phyloP scores from a whole-genome alignment of 2,329 filamentous ascomycete genomes.

The Cadophora sp. region DNA sequence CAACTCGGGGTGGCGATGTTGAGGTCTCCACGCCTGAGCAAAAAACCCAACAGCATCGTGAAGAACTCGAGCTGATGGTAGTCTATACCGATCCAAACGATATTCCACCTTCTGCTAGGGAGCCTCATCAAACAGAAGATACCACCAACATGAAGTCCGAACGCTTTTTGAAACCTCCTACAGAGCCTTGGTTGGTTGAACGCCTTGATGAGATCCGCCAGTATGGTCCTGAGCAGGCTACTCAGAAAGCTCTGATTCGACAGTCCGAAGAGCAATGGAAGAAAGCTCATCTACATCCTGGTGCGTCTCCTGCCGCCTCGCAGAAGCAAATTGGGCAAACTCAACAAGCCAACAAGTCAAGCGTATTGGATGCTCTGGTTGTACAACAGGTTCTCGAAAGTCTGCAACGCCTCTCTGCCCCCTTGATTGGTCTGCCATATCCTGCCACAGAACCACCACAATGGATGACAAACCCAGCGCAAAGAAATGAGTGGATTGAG shows the following conservation, averaged over 20 bases:
- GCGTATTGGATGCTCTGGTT: background rate
- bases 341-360: conserved; percentile 10
- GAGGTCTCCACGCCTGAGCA: conserved; percentile 62
- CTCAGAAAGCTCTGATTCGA: conserved; percentile 32
- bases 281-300: background rate
- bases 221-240: conserved; percentile 40
- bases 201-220: conserved; percentile 41
- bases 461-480: conserved; percentile 56
- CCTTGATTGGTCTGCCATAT: conserved; percentile 54
- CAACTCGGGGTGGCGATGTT: conserved; percentile 60
- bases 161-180: conserved; percentile 36
- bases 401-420: conserved; percentile 41
- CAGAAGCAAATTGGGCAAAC: conserved; percentile 30
- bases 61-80: conserved; percentile 65
- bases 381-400: conserved; percentile 24
- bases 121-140: conserved; percentile 34
- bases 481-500: conserved; percentile 59
- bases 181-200: conserved; percentile 39
- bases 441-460: conserved; percentile 59
- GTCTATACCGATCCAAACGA: conserved; percentile 44
- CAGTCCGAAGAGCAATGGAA: conserved; percentile 31
- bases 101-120: conserved; percentile 45
- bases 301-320: conserved; percentile 21
- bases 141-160: conserved; percentile 24
- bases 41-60: conserved; percentile 60